Evolutionary conservation across 768 basidiomycete genomes (phyloP), one percentile per base, ranked within the genome.

Genomic region (Auricularia heimuer): DNA sequence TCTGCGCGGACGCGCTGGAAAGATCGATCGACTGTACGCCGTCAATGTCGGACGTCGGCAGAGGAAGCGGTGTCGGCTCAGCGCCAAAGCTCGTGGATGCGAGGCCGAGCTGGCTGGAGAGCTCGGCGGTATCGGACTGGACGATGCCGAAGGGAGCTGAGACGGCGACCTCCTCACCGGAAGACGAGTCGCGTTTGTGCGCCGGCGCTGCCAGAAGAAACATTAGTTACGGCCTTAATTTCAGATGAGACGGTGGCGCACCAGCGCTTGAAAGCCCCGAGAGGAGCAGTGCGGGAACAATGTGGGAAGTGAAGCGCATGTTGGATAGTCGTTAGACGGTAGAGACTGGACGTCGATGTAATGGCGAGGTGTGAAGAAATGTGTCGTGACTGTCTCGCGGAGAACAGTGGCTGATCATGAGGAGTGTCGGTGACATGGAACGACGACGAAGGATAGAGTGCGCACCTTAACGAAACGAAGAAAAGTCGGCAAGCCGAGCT

Each of bases 91-190:
- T 64, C 45, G 65, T 63, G 21, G 62, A 62, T 18, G 21, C 56
- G 61, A n/a, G n/a, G 54, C 21, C 62, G 7, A 54, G 44, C 29
- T 56, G 65, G 77, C 74, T 72, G 54, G 77, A 64, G 60, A 73
- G 73, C 62, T 73, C 75, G 34, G 73, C 69, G 39, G 75, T 74
- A 63, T 79, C 78, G n/a, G 82, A 79, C 58, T 79, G 71, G 51
- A 75, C 72, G 64, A 77, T 76, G 61, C 82, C 81, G 67, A 81
- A 72, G 34, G 81, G 79, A 16, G 81, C 79, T 64, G 82, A 81
- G 60, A 83, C 80, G 62, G 79, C 77, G 47, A 70, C 68, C 63
- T 76, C 76, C 16, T 66, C 51, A 14, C 72, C 72, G 63, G 67
- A 66, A 4, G 62, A 67, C 37, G 62, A 63, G 39, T 63, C 65